Base-by-base conservation (phyloP, 129 eudicot species). In the Ambrosia artemisiifolia region DNA sequence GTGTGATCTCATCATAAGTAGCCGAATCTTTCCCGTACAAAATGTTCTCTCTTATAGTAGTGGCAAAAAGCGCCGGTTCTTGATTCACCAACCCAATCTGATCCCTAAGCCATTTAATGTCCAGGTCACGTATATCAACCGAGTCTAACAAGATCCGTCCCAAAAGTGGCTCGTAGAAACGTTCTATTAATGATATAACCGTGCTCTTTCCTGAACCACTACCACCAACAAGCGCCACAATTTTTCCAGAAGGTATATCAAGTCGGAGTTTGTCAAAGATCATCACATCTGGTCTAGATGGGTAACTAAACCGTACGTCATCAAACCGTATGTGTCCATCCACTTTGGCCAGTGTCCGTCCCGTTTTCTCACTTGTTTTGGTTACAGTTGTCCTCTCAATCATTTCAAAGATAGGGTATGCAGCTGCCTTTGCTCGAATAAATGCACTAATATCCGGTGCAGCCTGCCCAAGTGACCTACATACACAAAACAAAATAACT, bases 201-300 rank as follows among this genome's bases (percentile, higher is more conserved):
- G 99, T 95, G 81, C 99, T 95, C 83, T 95, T 95, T 47, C 99
- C 99, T 3, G 99, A 95, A 17, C 99, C 99, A 59, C 99, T 95
- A 35, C 92, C 97, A 14, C 99, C 99, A 43, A 95, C 99, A 69
- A 95, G 97, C 2, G 99, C 99, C 38, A 95, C 91, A 0, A 95
- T 83, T 60, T 95, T 95, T 18, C 99, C 99, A 7, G 97, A 65
- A 40, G 99, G 96, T 72, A 95, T 86, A 63, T 91, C 94, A 2
- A 95, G 86, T 62, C 83, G 61, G 8, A 95, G 79, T 32, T 86
- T 88, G 76, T 91, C 75, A 54, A 88, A 88, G 54, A 91, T 86
- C 76, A 81, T 50, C 54, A 87, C 97, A 69, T 95, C 97, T 19
- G 96, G 95, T 44, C 99, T 91, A 10, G 99, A 91, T 2, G 99